These are phyloP conservation scores for Lagenidium giganteum DNA, from an alignment of 352 stramenopile species.

Conservation along the genomic window DNA sequence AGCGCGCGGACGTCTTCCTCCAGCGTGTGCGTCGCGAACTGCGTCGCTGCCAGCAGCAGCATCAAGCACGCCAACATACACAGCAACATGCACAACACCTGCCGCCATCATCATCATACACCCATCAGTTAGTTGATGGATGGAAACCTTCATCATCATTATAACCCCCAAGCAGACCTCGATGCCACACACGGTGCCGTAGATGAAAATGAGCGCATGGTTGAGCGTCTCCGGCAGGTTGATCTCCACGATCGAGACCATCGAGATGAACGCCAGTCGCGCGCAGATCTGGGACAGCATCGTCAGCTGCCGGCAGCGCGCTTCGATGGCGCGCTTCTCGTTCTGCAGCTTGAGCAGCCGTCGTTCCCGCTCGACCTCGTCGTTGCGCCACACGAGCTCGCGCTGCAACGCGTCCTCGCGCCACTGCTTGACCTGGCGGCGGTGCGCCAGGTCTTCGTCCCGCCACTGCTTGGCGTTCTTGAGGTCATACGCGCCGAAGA, in stretches of 20 bases:
- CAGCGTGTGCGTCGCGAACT: constrained; percentile 75
- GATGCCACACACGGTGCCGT: constrained; percentile 46
- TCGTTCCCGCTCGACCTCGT: constrained; percentile 63
- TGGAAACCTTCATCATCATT: too few species aligned
- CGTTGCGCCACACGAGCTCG: constrained; percentile 59
- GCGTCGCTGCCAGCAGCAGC: constrained; percentile 65
- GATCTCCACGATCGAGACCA: constrained; percentile 74
- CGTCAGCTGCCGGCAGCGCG: constrained; percentile 56
- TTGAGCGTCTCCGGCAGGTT: constrained; percentile 38
- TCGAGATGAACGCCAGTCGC: constrained; percentile 66
- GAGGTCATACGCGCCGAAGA: constrained; percentile 83
- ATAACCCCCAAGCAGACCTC: constrained; percentile 41
- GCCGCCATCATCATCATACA: too few species aligned
- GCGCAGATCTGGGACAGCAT: constrained; percentile 57
- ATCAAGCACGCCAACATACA: constrained; percentile 67
- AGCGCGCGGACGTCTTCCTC: constrained; percentile 56
- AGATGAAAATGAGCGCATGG: constrained; percentile 44
- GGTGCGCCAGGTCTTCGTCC: constrained; percentile 67
- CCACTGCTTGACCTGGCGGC: constrained; percentile 78
- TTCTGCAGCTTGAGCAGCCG: constrained; percentile 72
- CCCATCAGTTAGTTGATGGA: too few species aligned
- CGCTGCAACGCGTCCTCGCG: constrained; percentile 66
- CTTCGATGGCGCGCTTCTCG: constrained; percentile 75
- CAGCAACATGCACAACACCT: constrained; percentile 77
- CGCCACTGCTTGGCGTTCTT: constrained; percentile 85